These are phyloP conservation scores for Pseudopyrenochaeta lycopersici DNA, from an alignment of 2,329 filamentous ascomycete species.

Conservation along the genomic window DNA sequence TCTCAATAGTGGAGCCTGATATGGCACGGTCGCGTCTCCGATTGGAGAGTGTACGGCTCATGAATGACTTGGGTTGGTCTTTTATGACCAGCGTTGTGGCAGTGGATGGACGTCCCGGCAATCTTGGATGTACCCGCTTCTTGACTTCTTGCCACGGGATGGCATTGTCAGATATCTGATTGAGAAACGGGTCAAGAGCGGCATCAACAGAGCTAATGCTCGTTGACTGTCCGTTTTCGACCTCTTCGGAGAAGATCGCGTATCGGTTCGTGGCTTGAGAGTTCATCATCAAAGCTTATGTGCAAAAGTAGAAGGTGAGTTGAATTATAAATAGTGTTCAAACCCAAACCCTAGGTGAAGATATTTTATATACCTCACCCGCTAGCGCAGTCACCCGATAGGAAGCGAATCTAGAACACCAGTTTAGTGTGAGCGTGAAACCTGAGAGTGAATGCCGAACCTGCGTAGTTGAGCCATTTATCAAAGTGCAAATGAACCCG, in stretches of 20 bases:
- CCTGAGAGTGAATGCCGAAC: no score
- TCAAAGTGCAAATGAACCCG: no score
- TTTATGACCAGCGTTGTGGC: conserved; percentile 17
- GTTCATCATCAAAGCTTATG: conserved; percentile 20
- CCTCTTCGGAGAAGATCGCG: conserved; percentile 27
- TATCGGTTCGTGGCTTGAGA: conserved; percentile 31
- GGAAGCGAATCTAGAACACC: no score
- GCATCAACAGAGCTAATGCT: conserved; percentile 6
- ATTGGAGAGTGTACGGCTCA: neutral
- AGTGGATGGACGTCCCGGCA: neutral
- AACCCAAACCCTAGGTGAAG: no score
- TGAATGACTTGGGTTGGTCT: conserved; percentile 4
- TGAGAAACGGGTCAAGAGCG: conserved; percentile 27
- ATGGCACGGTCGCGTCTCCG: conserved; percentile 8
- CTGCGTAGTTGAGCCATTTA: no score
- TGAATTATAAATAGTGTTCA: no score
- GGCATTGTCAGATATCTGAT: conserved; percentile 32
- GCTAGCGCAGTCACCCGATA: no score
- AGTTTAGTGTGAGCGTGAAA: no score
- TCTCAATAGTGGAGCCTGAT: conserved; percentile 14
- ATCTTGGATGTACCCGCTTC: conserved; percentile 17
- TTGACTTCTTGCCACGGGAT: conserved; percentile 39
- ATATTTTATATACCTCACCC: no score
- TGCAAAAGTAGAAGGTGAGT: neutral
- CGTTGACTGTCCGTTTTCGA: conserved; percentile 11